Conservation (phyloP, 148 eudicot genomes). For the Tetragonia tetragonoides region DNA sequence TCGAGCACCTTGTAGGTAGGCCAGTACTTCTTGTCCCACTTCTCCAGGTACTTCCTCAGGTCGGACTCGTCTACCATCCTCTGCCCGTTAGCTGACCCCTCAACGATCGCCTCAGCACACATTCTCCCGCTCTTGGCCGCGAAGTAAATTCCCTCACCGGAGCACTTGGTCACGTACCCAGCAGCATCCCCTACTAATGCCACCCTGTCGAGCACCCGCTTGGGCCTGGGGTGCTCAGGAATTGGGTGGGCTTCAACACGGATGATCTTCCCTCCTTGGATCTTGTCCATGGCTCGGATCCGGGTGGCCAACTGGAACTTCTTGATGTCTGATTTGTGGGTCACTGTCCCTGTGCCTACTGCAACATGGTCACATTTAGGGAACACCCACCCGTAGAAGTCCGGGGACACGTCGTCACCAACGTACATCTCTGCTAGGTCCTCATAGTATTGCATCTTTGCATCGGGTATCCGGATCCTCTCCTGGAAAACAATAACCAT, state of each 20-base stretch:
- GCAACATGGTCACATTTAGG: constrained; percentile 98
- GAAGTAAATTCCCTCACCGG: constrained; percentile 96
- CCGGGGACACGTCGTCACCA: constrained; percentile 94
- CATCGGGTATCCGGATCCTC: constrained; percentile 75
- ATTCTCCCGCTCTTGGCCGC: constrained; percentile 98
- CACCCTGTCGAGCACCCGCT: constrained; percentile 59
- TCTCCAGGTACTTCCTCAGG: constrained; percentile 75
- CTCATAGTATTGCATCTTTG: constrained; percentile 85
- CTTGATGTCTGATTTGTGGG: constrained; percentile 94
- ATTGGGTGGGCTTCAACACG: constrained; percentile 97
- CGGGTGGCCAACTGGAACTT: constrained; percentile 84
- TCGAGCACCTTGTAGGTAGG: constrained; percentile 96
- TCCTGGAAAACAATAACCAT: constrained; percentile 32
- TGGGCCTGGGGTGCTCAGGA: constrained; percentile 91
- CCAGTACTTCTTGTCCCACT: constrained; percentile 99
- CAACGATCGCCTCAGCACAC: constrained; percentile 97
- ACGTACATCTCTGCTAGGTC: constrained; percentile 95
- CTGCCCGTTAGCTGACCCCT: constrained; percentile 79
- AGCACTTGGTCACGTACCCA: constrained; percentile 93
- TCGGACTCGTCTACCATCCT: constrained; percentile 82
- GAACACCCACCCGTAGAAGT: constrained; percentile 98
- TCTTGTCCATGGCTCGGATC: constrained; percentile 74
- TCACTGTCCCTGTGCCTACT: constrained; percentile 94
- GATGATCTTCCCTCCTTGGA: constrained; percentile 80
- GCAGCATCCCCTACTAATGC: constrained; percentile 94